These are phyloP conservation scores for Suhomyces maxii DNA, from an alignment of 1,139 yeast genomes.

Conservation along the genomic window DNA sequence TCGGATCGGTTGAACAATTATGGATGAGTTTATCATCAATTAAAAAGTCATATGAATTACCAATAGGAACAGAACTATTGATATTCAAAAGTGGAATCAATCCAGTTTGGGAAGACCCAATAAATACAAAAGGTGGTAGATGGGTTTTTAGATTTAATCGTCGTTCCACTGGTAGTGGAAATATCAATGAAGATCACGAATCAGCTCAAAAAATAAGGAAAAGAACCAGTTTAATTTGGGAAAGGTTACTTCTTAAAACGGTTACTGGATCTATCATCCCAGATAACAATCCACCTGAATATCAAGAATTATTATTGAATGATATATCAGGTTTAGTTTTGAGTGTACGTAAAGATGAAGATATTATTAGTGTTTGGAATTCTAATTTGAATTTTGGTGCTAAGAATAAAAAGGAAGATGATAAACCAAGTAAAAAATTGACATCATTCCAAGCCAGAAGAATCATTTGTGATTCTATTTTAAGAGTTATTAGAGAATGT, in stretches of 20 bases:
- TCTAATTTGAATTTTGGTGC: conserved; percentile 40
- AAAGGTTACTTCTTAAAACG: conserved; percentile 46
- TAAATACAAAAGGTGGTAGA: conserved; percentile 62
- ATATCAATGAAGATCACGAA: conserved; percentile 16
- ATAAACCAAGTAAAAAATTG: conserved; percentile 27
- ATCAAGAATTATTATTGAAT: conserved; percentile 37
- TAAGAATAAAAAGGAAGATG: conserved; percentile 22
- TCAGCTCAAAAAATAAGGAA: conserved; percentile 26
- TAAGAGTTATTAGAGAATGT: conserved; percentile 49
- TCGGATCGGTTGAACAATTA: conserved; percentile 61
- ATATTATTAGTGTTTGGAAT: conserved; percentile 56
- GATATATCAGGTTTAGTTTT: conserved; percentile 56
- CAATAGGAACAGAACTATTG: conserved; percentile 58
- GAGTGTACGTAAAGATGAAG: conserved; percentile 51
- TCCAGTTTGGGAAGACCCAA: conserved; percentile 75
- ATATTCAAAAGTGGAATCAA: conserved; percentile 63
- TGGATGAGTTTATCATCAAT: conserved; percentile 55
- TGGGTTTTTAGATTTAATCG: conserved; percentile 59
- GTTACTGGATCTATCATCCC: conserved; percentile 48
- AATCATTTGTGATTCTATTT: conserved; percentile 49
- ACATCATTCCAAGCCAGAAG: conserved; percentile 50
- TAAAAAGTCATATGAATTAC: conserved; percentile 48
- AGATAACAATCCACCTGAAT: conserved; percentile 23
- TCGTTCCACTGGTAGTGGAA: conserved; percentile 18
- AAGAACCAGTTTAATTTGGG: conserved; percentile 52